phyloP scores from a whole-genome alignment of 768 basidiomycete genomes.

The Mycena haematopus region DNA sequence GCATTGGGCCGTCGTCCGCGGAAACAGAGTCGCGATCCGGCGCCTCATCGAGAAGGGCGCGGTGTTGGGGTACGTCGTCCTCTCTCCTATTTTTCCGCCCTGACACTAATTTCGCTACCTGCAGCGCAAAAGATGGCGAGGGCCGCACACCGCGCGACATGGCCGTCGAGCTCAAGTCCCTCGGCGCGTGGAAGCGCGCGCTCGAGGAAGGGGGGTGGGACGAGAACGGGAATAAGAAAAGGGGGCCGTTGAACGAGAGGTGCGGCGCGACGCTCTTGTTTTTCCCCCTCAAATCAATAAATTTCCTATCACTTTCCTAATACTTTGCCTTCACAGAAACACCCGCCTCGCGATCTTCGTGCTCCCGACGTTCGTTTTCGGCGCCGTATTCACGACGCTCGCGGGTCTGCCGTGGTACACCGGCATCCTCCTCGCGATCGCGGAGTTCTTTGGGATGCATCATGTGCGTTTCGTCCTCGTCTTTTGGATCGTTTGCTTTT shows the following conservation, averaged over 20 bases:
- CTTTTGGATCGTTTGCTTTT: background rate
- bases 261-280: background rate
- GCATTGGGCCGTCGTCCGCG: conserved; percentile 97
- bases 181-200: conserved; percentile 89
- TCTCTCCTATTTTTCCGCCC: too few species aligned
- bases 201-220: conserved; percentile 83
- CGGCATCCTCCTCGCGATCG: conserved; percentile 80
- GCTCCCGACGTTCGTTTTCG: conserved; percentile 81
- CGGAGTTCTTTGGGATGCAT: conserved; percentile 93
- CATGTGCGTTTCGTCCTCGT: conserved; percentile 60
- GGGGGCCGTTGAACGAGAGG: conserved; percentile 64
- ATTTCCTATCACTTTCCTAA: too few species aligned
- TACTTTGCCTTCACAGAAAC: too few species aligned
- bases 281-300: too few species aligned
- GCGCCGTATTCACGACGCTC: conserved; percentile 83
- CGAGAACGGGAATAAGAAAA: conserved; percentile 72
- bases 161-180: conserved; percentile 90
- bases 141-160: conserved; percentile 93
- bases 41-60: conserved; percentile 81
- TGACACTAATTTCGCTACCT: too few species aligned
- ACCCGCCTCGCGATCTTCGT: conserved; percentile 82
- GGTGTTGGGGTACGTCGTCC: too few species aligned
- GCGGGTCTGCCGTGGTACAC: conserved; percentile 90
- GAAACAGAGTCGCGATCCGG: conserved; percentile 87
- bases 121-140: conserved; percentile 72